Evolutionary conservation across 768 basidiomycete genomes (phyloP), one percentile per base, ranked within the genome.

Genomic region (Leccinum incarnatum): DNA sequence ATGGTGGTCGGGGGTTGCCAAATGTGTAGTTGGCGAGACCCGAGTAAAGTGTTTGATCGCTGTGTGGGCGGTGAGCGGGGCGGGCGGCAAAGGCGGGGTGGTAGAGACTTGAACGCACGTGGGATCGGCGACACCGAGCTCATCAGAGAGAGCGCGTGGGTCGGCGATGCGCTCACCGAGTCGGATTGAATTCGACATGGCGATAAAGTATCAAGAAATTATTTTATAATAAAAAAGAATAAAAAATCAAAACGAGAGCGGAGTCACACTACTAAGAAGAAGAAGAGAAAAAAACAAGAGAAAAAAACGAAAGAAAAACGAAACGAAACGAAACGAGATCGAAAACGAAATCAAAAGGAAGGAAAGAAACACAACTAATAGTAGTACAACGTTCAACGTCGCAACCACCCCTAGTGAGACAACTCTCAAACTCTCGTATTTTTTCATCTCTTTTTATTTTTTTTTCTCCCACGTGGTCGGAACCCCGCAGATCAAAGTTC

Each of bases 11-110:
- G 15, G 72, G 69, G 12, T 67, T 71, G 32, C 80, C 79, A 59
- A 81, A 81, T 7, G 77, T 78, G 65, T 74, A 81, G 48, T 62
- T 73, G 21, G 77, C 73, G 23, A 81, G 71, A 54, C 68, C 68
- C 3, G 76, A 74, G 65, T 81, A 78, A 36, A 79, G 42, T 4
- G 42, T 19, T 45, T 45, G n/a, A 19, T 45, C 42, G 42, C 42
- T 45, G 42, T 45, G 42, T 15, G 34, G 4, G 48, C 37, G 21
- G 51, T 55, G 61, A 56, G 57, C 9, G 14, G 48, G 21, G 21
- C 5, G 30, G 19, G 46, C 1, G 51, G 42, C 14, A 5, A 23
- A 5, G 51, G 40, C 3, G 34, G 45, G 12, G 4, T 0, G 32
- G 32, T 32, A 32, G 3, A 34, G 32, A 34, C 34, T 36, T n/a